Percentiles rank a stretch among this genome's conserved stretches.
Evolutionary conservation across 331 rosid species (phyloP).

Genomic region (Rosa hybrid): DNA sequence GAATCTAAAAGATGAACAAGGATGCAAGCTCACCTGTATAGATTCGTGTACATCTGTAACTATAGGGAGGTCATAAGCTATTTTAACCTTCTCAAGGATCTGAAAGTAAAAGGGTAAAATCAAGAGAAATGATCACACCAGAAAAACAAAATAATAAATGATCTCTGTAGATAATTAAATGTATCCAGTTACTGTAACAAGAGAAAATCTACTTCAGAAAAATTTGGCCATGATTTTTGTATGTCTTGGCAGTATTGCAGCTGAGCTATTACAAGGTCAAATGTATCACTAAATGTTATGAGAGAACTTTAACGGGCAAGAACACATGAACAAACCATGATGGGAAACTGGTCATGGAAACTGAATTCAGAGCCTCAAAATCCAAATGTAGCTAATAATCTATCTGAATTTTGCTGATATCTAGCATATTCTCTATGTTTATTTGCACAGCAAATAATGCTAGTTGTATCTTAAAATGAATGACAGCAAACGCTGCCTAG

Average conservation of each 20-base stretch:
- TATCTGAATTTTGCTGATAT: not conserved
- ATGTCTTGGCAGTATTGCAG: not conserved
- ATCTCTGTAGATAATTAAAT: not conserved
- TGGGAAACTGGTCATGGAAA: not conserved
- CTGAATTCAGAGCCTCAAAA: conserved; percentile 2
- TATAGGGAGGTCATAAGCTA: conserved; percentile 81
- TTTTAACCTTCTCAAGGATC: conserved; percentile 93
- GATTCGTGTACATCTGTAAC: conserved; percentile 92
- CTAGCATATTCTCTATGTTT: not conserved
- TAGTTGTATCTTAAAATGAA: not conserved
- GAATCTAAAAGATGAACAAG: not conserved
- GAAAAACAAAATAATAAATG: not conserved
- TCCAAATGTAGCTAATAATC: not conserved
- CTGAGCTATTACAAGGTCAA: not conserved
- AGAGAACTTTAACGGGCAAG: not conserved
- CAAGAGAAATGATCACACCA: not conserved
- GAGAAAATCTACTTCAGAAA: not conserved
- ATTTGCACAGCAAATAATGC: not conserved
- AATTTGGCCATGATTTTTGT: not conserved
- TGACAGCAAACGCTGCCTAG: conserved; percentile 18
- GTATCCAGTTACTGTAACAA: not conserved
- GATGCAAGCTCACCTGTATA: conserved; percentile 56
- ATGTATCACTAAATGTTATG: not conserved
- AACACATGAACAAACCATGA: not conserved
- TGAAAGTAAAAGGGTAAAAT: conserved; percentile 26